Evolutionary conservation across 805 yeast genomes (phyloP), one percentile per base, ranked within the genome.

Genomic region (Cyberlindnera americana): DNA sequence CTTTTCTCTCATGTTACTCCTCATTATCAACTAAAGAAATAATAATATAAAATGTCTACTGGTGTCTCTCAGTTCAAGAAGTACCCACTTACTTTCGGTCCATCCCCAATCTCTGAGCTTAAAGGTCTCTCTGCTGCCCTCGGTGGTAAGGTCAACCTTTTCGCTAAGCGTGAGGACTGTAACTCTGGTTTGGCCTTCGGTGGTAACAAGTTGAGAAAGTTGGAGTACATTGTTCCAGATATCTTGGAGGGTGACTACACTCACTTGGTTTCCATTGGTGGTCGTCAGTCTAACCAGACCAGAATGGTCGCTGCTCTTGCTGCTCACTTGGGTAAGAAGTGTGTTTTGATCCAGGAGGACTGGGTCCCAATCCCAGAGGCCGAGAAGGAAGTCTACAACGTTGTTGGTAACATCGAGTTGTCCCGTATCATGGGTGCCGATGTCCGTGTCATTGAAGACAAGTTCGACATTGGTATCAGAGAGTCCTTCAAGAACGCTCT

Each of bases 331-430:
- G 48, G 48, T 16, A 45, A 45, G 43, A 41, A 45, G 38, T 45
- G 48, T 36, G 48, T 45, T 14, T 28, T 45, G 46, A 45, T 45
- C 32, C 48, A 45, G 39, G 48, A 45, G 39, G 44, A 45, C 40
- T 45, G 48, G 48, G 48, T 45, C 19, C 48, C 48, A 16, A 45
- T 45, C 41, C 48, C 48, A 35, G 48, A 45, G 37, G 43, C 48
- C 13, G 48, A 45, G 41, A 45, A 45, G 41, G 48, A 45, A 14
- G 35, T 41, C 28, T 45, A 45, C 41, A 39, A 45, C 43, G 41
- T 38, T 38, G 48, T 45, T 14, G 48, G 48, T 12, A 45, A 45
- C 41, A 45, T 45, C 23, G 48, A 45, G 41, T 37, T 45, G 27
- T 45, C 48, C 23, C 38, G 48, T 30, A 41, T 45, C 39, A 45